phyloP scores from a whole-genome alignment of 1,139 yeast genomes.

The Kazachstania sp. region DNA sequence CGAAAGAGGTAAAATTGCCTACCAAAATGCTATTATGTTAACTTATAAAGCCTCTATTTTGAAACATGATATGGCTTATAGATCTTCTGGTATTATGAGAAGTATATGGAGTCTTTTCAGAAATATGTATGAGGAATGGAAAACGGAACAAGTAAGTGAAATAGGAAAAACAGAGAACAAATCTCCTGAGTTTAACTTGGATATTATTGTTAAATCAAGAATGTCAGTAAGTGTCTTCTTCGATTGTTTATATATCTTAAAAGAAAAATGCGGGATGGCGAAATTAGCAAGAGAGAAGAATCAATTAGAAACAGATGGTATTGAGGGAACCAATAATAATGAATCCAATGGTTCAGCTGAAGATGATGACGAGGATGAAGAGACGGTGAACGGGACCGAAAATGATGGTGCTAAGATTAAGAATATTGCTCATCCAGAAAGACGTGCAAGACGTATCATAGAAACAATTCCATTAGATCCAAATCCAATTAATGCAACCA shows the following conservation, averaged over 20 bases:
- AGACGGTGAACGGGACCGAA: slow-evolving; percentile 21
- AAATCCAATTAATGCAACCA: slow-evolving; percentile 48
- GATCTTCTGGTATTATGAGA: slow-evolving; percentile 89
- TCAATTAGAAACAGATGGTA: slow-evolving; percentile 7
- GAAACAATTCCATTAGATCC: slow-evolving; percentile 77
- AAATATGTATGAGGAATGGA: slow-evolving; percentile 34
- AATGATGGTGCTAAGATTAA: slow-evolving; percentile 2
- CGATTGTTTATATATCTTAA: slow-evolving; percentile 73
- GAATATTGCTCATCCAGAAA: slow-evolving; percentile 47
- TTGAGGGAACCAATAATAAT: slow-evolving; percentile 10
- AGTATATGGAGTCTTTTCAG: slow-evolving; percentile 84
- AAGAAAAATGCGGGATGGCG: slow-evolving; percentile 83
- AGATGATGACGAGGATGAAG: slow-evolving; percentile 20
- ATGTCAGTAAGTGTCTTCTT: slow-evolving; percentile 91
- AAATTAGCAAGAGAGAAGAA: slow-evolving; percentile 36
- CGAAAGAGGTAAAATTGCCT: slow-evolving; percentile 63
- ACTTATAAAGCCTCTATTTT: slow-evolving; percentile 75
- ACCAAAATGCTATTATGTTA: slow-evolving; percentile 58
- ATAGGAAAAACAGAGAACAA: slow-evolving; percentile 12
- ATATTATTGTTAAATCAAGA: slow-evolving; percentile 63
- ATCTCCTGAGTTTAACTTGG: slow-evolving; percentile 24
- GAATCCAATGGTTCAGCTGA: slow-evolving; percentile 4
- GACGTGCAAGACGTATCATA: slow-evolving; percentile 63
- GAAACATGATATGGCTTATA: slow-evolving; percentile 85
- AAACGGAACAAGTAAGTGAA: slow-evolving; percentile 11